phyloP scores from a whole-genome alignment of 164 flowering plant species.

The Dillenia turbinata region DNA sequence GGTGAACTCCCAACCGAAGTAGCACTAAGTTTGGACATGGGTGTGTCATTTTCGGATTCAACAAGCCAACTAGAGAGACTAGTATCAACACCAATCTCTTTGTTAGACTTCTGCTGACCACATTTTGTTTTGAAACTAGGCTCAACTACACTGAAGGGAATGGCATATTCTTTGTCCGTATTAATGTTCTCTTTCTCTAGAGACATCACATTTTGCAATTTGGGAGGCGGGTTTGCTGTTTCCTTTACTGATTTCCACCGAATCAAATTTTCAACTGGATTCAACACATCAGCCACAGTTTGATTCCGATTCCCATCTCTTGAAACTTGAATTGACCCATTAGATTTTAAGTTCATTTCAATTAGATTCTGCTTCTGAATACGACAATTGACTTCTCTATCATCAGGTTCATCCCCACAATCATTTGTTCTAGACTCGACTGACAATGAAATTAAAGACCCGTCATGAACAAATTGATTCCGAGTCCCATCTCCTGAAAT shows the following conservation, averaged over 20 bases:
- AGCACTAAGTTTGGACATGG: no score
- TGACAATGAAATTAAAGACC: no score
- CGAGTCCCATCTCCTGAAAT: slow-evolving; percentile 45
- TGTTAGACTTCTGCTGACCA: slow-evolving; percentile 16
- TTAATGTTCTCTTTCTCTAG: slow-evolving; percentile 56
- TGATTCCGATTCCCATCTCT: slow-evolving; percentile 45
- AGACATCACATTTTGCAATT: slow-evolving; percentile 19
- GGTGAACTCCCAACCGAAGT: no score
- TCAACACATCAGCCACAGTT: slow-evolving; percentile 65
- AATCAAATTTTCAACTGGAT: slow-evolving; percentile 76
- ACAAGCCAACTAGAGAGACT: slow-evolving; percentile 81
- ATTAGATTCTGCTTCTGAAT: slow-evolving; percentile 3
- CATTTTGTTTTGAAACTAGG: slow-evolving; percentile 35
- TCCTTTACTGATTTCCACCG: slow-evolving; percentile 85
- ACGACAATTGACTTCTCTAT: slow-evolving; percentile 28
- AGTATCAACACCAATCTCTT: slow-evolving; percentile 41
- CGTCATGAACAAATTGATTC: no score
- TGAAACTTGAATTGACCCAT: slow-evolving; percentile 19
- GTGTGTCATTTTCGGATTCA: slow-evolving; percentile 28
- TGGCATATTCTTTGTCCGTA: slow-evolving; percentile 30
- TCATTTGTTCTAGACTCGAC: no score
- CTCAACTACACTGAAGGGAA: slow-evolving; percentile 38
- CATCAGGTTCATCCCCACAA: not conserved
- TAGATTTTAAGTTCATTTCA: slow-evolving; percentile 20
- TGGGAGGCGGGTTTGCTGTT: slow-evolving; percentile 21